These are phyloP conservation scores for Phytophthora chlamydospora DNA, from an alignment of 352 stramenopile species.

Conservation along the genomic window DNA sequence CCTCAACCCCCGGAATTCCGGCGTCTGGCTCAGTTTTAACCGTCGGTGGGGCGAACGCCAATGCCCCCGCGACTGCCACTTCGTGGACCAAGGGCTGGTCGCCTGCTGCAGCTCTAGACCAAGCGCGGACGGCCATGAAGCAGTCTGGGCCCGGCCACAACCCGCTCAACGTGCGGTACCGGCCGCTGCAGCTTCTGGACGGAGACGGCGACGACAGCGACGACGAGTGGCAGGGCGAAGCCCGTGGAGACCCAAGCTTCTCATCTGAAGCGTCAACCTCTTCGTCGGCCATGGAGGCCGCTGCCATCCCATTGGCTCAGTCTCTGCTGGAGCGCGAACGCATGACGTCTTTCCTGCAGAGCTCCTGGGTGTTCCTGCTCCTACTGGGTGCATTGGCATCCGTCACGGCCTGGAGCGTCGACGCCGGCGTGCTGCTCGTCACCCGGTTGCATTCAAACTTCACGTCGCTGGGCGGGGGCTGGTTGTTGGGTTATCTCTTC, in stretches of 20 bases:
- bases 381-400: constrained; percentile 63
- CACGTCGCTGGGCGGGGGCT: constrained; percentile 51
- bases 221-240: constrained; percentile 35
- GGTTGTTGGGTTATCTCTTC: constrained; percentile 63
- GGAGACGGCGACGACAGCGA: constrained; percentile 30
- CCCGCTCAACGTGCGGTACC: constrained; percentile 23
- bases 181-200: constrained; percentile 37
- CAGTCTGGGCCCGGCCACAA: constrained; percentile 14
- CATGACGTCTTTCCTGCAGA: constrained; percentile 67
- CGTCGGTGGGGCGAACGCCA: background rate
- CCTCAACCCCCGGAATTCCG: background rate
- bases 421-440: constrained; percentile 61
- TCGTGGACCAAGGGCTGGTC: constrained; percentile 29
- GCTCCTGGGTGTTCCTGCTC: constrained; percentile 79
- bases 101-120: constrained; percentile 22
- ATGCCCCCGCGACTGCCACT: background rate
- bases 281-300: constrained; percentile 22
- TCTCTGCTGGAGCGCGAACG: constrained; percentile 57
- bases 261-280: constrained; percentile 1
- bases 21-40: background rate
- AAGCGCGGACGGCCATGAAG: constrained; percentile 23
- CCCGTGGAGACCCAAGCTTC: constrained; percentile 14
- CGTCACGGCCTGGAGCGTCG: constrained; percentile 68
- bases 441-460: constrained; percentile 45
- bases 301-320: constrained; percentile 35